A percentile compares a stretch with the other conserved stretches of the same genome.
Evolutionary conservation across 306 rosid genomes (phyloP).

Genomic region (Senna tora): DNA sequence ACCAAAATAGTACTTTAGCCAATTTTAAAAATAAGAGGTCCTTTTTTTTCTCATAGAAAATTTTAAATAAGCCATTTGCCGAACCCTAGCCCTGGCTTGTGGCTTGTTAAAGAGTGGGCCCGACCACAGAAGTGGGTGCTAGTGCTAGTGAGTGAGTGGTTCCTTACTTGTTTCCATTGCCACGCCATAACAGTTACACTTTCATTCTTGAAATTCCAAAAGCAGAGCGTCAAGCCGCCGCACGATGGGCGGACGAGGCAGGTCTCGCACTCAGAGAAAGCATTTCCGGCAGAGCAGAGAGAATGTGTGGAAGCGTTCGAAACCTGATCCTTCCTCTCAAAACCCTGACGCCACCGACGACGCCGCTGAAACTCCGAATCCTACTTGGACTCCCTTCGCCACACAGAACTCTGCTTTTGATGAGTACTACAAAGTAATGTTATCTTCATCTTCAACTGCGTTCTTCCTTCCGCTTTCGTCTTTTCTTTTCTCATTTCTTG

Average conservation of each 20-base stretch:
- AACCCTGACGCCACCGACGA: neutral
- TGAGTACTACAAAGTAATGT: constrained; percentile 69
- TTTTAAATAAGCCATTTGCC: too few relatives aligned
- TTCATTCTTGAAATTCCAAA: too few relatives aligned
- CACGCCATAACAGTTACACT: too few relatives aligned
- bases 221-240: neutral
- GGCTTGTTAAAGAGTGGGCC: too few relatives aligned
- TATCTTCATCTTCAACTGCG: neutral
- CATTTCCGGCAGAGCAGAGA: constrained; percentile 80
- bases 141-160: too few relatives aligned
- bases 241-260: constrained; percentile 43
- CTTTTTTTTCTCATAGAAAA: too few relatives aligned
- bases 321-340: constrained; percentile 52
- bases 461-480: neutral
- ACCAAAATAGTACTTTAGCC: too few relatives aligned
- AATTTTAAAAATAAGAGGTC: too few relatives aligned
- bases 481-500: neutral
- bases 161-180: too few relatives aligned
- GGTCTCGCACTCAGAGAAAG: constrained; percentile 68
- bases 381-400: constrained; percentile 52
- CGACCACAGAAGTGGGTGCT: too few relatives aligned
- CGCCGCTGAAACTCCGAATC: constrained; percentile 23
- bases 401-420: constrained; percentile 68
- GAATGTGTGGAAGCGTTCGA: constrained; percentile 78
- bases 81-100: too few relatives aligned